These are phyloP conservation scores for Tolypocladium cylindrosporum DNA, from an alignment of 2,329 filamentous ascomycete genomes.

Conservation along the genomic window DNA sequence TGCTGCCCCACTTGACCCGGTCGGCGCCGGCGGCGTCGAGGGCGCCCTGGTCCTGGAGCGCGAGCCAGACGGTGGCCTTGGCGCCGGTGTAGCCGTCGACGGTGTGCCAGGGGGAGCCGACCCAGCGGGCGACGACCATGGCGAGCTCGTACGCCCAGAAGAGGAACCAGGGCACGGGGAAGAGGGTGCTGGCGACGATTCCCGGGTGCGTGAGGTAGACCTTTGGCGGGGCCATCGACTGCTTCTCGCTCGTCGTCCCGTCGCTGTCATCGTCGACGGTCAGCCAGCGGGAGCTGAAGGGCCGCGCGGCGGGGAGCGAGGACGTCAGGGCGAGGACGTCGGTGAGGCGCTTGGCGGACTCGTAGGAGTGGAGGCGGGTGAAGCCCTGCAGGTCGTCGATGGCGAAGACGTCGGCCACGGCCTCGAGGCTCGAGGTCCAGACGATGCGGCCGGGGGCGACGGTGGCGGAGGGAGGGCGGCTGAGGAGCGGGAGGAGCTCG, in stretches of 20 bases:
- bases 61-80: conserved; percentile 66
- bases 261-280: conserved; percentile 15
- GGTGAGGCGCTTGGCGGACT: conserved; percentile 77
- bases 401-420: conserved; percentile 41
- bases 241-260: conserved; percentile 10
- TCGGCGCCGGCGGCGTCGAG: conserved; percentile 46
- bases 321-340: conserved; percentile 73
- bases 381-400: conserved; percentile 70
- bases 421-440: conserved; percentile 81
- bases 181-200: conserved; percentile 71
- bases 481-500: conserved; percentile 65
- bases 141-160: conserved; percentile 56
- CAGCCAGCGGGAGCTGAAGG: conserved; percentile 49
- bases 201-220: conserved; percentile 82
- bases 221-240: conserved; percentile 32
- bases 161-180: conserved; percentile 63
- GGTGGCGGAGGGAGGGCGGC: conserved; percentile 26
- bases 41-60: conserved; percentile 54
- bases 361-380: conserved; percentile 56
- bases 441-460: conserved; percentile 57
- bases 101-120: conserved; percentile 85
- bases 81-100: conserved; percentile 70
- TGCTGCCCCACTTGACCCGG: conserved; percentile 74
- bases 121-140: conserved; percentile 62
- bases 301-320: conserved; percentile 51